These are phyloP conservation scores for Talaromyces sp. DNA, from an alignment of 2,329 filamentous ascomycete species.

Conservation along the genomic window DNA sequence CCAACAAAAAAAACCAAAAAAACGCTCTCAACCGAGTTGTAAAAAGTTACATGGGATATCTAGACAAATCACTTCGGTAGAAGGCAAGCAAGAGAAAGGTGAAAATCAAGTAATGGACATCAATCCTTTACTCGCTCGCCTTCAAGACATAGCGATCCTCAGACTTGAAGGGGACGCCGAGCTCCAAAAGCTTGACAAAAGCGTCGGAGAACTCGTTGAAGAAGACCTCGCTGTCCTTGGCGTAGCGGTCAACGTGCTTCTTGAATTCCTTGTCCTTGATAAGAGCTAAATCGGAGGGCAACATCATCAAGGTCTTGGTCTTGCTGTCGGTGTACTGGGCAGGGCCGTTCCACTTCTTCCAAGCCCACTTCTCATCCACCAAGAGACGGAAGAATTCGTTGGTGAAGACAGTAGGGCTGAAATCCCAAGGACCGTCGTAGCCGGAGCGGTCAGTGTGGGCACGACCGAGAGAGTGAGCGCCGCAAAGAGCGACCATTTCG, in stretches of 20 bases:
- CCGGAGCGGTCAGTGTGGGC: slow-evolving; percentile 87
- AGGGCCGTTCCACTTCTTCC: slow-evolving; percentile 87
- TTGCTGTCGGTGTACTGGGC: slow-evolving; percentile 85
- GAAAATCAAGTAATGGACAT: slow-evolving; percentile 2
- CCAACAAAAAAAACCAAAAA: too few species aligned
- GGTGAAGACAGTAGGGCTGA: slow-evolving; percentile 83
- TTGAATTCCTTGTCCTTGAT: slow-evolving; percentile 85
- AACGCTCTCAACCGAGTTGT: slow-evolving; percentile 10
- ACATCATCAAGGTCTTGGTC: slow-evolving; percentile 92
- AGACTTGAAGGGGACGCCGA: slow-evolving; percentile 82
- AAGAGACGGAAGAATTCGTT: slow-evolving; percentile 94
- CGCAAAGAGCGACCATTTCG: slow-evolving; percentile 86
- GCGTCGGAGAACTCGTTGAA: slow-evolving; percentile 88
- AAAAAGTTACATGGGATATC: slow-evolving; percentile 15
- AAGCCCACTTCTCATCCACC: slow-evolving; percentile 86
- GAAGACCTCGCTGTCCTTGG: slow-evolving; percentile 84
- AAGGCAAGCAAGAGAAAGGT: background rate
- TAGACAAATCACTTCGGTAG: slow-evolving; percentile 12
- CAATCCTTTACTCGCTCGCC: slow-evolving; percentile 41
- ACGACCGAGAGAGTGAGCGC: slow-evolving; percentile 82
- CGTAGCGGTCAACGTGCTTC: slow-evolving; percentile 77
- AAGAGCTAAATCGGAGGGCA: slow-evolving; percentile 85
- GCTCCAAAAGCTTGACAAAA: slow-evolving; percentile 80
- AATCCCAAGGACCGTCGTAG: slow-evolving; percentile 86
- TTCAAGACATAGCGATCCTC: slow-evolving; percentile 63